Evolutionary conservation across 805 yeast genomes (phyloP).

Genomic region (Zygoascus ofunaensis): DNA sequence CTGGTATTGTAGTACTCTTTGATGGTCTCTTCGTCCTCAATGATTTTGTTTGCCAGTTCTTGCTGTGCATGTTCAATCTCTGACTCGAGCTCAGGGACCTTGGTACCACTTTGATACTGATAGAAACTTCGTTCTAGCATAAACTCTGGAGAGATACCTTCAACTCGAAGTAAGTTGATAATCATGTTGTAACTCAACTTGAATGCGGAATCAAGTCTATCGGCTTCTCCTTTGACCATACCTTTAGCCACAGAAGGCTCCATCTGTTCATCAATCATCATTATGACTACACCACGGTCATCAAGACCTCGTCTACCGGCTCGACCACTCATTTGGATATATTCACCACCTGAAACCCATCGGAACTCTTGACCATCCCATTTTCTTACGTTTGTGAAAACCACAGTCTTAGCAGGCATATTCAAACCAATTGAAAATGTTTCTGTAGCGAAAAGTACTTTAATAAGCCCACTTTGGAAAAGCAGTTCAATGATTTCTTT

Average conservation of each 20-base stretch:
- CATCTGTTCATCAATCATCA: constrained; percentile 99
- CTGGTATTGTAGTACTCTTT: constrained; percentile 77
- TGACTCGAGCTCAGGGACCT: constrained; percentile 77
- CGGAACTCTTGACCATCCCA: constrained; percentile 98
- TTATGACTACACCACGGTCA: constrained; percentile 97
- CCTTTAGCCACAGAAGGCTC: constrained; percentile 99
- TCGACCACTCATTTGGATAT: constrained; percentile 98
- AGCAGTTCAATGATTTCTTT: constrained; percentile 93
- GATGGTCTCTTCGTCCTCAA: constrained; percentile 68
- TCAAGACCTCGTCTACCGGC: constrained; percentile 99
- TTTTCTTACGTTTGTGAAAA: constrained; percentile 91
- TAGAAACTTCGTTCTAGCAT: constrained; percentile 91
- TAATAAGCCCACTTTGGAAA: constrained; percentile 92
- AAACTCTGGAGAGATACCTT: constrained; percentile 95
- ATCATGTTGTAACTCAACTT: constrained; percentile 96
- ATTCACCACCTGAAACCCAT: constrained; percentile 99
- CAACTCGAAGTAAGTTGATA: constrained; percentile 89
- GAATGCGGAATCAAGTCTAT: constrained; percentile 93
- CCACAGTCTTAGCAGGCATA: constrained; percentile 99
- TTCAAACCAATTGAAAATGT: constrained; percentile 96
- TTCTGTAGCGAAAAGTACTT: constrained; percentile 94
- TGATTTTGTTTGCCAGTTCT: constrained; percentile 39
- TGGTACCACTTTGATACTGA: constrained; percentile 88
- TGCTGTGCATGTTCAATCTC: constrained; percentile 36
- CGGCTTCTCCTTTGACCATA: constrained; percentile 99